phyloP scores from a whole-genome alignment of 495 filamentous ascomycete genomes.

The Glarea lozoyensis region DNA sequence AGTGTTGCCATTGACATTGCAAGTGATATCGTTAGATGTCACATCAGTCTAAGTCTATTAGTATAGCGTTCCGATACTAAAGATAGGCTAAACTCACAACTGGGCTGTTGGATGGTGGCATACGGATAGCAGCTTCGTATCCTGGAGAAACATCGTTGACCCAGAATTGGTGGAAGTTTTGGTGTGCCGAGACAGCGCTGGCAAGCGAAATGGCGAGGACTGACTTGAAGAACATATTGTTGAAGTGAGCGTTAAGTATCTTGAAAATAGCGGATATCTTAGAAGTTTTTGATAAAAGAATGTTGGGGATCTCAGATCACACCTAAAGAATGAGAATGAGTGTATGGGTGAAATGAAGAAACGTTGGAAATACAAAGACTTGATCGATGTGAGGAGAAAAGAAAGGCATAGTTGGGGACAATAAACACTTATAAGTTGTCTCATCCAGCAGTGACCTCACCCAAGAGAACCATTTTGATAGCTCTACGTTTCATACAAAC shows the following conservation, averaged over 20 bases:
- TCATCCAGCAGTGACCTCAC: no score
- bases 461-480: no score
- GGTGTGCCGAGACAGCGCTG: constrained; percentile 24
- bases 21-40: constrained; percentile 24
- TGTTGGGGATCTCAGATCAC: constrained; percentile 7
- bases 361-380: no score
- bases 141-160: constrained; percentile 28
- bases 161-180: constrained; percentile 32
- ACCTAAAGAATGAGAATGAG: constrained; percentile 11
- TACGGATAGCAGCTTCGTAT: constrained; percentile 28
- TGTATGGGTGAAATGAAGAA: constrained; percentile 18
- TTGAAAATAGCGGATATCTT: no score
- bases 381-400: no score
- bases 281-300: no score
- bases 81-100: constrained; percentile 12
- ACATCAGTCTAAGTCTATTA: constrained; percentile 17
- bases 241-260: no score
- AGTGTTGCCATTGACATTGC: constrained; percentile 27
- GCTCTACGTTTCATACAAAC: no score
- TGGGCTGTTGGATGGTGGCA: constrained; percentile 28
- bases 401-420: no score
- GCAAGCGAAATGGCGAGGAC: constrained; percentile 11
- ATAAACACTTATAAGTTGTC: no score
- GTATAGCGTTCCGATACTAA: not conserved
- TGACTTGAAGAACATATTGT: constrained; percentile 11